These are phyloP conservation scores for Kodamaea jinghongensis DNA, from an alignment of 805 yeast genomes.

Conservation along the genomic window DNA sequence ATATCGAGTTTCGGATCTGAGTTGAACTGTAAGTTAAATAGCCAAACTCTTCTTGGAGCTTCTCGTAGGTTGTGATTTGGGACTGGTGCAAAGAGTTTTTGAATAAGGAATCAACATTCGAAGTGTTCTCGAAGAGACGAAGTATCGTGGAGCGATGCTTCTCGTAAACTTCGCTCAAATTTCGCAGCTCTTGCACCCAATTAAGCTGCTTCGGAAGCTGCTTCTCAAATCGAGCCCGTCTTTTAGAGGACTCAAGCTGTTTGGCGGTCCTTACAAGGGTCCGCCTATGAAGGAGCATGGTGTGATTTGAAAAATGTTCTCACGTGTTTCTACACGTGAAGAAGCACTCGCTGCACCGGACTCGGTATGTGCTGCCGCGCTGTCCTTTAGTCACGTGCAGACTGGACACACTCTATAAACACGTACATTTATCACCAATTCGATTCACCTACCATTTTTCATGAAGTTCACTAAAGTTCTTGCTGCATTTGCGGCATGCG, in stretches of 20 bases:
- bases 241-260: not conserved
- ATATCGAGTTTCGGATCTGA: conserved; percentile 22
- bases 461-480: conserved; percentile 7
- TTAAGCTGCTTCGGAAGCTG: conserved; percentile 2
- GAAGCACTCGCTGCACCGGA: too few relatives aligned
- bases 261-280: too few relatives aligned
- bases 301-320: too few relatives aligned
- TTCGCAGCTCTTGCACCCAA: conserved; percentile 7
- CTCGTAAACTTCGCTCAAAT: conserved; percentile 13
- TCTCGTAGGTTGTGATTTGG: not conserved
- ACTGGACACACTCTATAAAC: too few relatives aligned
- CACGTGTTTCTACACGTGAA: too few relatives aligned
- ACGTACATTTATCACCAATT: too few relatives aligned
- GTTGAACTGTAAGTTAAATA: conserved; percentile 1
- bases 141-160: conserved; percentile 13
- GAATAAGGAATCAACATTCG: conserved; percentile 13
- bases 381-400: too few relatives aligned
- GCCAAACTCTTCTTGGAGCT: not conserved
- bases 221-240: conserved; percentile 6
- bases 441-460: too few relatives aligned
- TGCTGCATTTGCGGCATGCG: conserved; percentile 9
- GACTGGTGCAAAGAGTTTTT: not conserved
- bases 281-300: too few relatives aligned
- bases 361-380: too few relatives aligned
- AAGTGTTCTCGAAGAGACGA: conserved; percentile 10